Evolutionary conservation across 495 filamentous ascomycete species (phyloP).

Genomic region (Hyaloscypha finlandica): DNA sequence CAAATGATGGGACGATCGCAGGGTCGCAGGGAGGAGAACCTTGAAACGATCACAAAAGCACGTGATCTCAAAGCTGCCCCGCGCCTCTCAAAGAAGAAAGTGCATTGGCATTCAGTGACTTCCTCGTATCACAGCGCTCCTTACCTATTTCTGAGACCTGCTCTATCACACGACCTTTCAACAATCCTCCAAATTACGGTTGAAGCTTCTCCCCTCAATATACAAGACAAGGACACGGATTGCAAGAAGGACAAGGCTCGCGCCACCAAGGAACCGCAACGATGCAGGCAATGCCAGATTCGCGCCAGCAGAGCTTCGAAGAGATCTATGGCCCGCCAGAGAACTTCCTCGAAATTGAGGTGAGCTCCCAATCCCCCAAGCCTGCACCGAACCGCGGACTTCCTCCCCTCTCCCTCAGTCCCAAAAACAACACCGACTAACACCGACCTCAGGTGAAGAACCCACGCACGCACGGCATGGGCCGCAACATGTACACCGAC

Average conservation of each 20-base stretch:
- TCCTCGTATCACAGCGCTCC: slow-evolving; percentile 5
- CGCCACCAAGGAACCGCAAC: slow-evolving; percentile 39
- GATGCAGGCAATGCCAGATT: slow-evolving; percentile 82
- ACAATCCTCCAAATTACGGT: background rate
- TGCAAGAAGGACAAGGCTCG: slow-evolving; percentile 1
- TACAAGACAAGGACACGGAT: background rate
- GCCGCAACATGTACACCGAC: slow-evolving; percentile 95
- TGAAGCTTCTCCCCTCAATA: background rate
- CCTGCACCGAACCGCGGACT: slow-evolving; percentile 5
- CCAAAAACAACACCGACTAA: slow-evolving; percentile 4
- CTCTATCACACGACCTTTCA: slow-evolving; percentile 16
- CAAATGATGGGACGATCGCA: background rate
- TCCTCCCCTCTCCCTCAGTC: background rate
- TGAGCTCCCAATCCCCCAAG: slow-evolving; percentile 39
- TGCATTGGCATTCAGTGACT: background rate
- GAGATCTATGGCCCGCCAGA: slow-evolving; percentile 98
- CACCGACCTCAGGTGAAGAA: slow-evolving; percentile 71
- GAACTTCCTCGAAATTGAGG: slow-evolving; percentile 98
- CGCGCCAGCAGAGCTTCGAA: slow-evolving; percentile 91
- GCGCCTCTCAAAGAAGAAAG: background rate
- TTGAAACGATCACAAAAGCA: background rate
- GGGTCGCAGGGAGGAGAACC: background rate
- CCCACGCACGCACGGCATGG: slow-evolving; percentile 92
- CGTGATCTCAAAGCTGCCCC: background rate
- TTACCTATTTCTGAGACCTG: slow-evolving; percentile 1